These are phyloP conservation scores for Malus domestica DNA, from an alignment of 306 rosid genomes.

Conservation along the genomic window ASM211411v1 NC_041801.1:18414001-18414500, in stretches of 20 bases:
- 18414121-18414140: conserved; percentile 7
- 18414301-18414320: background rate
- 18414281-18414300: conserved; percentile 4
- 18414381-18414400: background rate
- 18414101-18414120: conserved; percentile 41
- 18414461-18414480: no score
- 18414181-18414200: conserved; percentile 80
- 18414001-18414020: conserved; percentile 79
- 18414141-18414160: conserved; percentile 15
- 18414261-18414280: conserved; percentile 55
- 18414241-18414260: conserved; percentile 95
- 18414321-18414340: background rate
- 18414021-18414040: conserved; percentile 77
- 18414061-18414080: conserved; percentile 90
- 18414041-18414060: conserved; percentile 78
- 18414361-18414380: background rate
- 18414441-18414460: no score
- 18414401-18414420: background rate
- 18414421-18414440: background rate
- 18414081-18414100: conserved; percentile 77
- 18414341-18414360: background rate
- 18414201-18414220: conserved; percentile 74
- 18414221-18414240: conserved; percentile 66
- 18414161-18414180: conserved; percentile 38
- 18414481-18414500: background rate